Evolutionary conservation across 2,329 filamentous ascomycete species (phyloP), one percentile per base, ranked within the genome.

Genomic region (Phyllosticta citrichinensis): DNA sequence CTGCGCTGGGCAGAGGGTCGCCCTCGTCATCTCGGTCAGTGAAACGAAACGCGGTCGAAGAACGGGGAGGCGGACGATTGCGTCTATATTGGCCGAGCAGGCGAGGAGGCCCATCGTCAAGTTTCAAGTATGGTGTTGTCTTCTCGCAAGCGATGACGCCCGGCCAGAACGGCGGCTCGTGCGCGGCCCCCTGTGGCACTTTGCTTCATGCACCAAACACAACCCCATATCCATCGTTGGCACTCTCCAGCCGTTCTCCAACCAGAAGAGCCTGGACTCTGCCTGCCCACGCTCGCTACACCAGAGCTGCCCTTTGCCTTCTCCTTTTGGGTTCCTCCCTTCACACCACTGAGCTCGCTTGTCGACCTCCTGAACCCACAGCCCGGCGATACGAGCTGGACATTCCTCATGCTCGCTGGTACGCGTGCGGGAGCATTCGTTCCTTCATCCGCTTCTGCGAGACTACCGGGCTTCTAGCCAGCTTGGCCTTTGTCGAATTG

Each of bases 1-100:
- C 51, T 60, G 53, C 58, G 47, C 47, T 8, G 14, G 53, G 53
- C 52, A 53, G 47, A 60, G 25, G 27, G 47, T 47, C 47, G 54
- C 40, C 58, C 55, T 54, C 53, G 53, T 60, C 58, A 60, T 60
- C 58, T 60, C 58, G 58, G 53, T 56, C 47, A 24, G 58, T 56
- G 58, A 60, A 60, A 60, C 58, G 58, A 60, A 60, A 60, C 58
- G 35, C 22, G 57, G 17, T 17, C 10, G n/a, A 47, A 47, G n/a
- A 6, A 47, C 40, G 40, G 4, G 40, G 40, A 19, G 40, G 40
- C 17, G 17, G 40, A 5, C 40, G 9, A 47, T 19, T 14, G 40
- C 40, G 40, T 47, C 17, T 47, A 47, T 17, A 47, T 47, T 47
- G 40, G 40, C 40, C 14, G 40, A 47, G 40, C 17, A 47, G 17